These are phyloP conservation scores for Colletotrichum magnum DNA, from an alignment of 2,329 filamentous ascomycete species.

Conservation along the genomic window DNA sequence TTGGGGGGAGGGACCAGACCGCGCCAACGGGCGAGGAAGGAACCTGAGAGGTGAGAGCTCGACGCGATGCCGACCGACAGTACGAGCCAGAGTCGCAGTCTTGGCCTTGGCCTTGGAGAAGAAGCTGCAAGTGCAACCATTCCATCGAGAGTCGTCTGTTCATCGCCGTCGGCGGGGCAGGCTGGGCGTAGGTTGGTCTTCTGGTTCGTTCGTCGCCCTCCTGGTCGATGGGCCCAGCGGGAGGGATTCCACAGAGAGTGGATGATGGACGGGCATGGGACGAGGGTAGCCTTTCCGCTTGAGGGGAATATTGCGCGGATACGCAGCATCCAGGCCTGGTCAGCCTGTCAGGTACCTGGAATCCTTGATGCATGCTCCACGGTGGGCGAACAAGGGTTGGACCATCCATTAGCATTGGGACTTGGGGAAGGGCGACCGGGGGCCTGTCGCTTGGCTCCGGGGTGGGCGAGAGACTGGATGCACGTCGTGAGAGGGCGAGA, in stretches of 20 bases:
- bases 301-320: constrained; percentile 31
- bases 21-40: background rate
- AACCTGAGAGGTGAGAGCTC: background rate
- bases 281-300: constrained; percentile 12
- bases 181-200: constrained; percentile 17
- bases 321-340: constrained; percentile 29
- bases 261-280: constrained; percentile 18
- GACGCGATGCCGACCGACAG: constrained; percentile 8
- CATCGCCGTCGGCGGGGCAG: constrained; percentile 23
- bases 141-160: constrained; percentile 5
- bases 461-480: constrained; percentile 7
- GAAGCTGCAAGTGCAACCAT: constrained; percentile 1
- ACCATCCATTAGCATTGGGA: constrained; percentile 5
- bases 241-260: constrained; percentile 14
- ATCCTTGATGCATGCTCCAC: constrained; percentile 8
- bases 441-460: background rate
- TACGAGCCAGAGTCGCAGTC: constrained; percentile 23
- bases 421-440: constrained; percentile 25
- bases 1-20: background rate
- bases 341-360: background rate
- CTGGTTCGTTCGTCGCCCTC: constrained; percentile 25
- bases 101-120: constrained; percentile 31
- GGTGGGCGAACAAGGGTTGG: constrained; percentile 10
- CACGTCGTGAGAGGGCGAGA: constrained; percentile 18
- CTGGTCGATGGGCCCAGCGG: constrained; percentile 18